Conservation (phyloP, 1,139 yeast species). For the Nakaseomyces delphensis region DNA sequence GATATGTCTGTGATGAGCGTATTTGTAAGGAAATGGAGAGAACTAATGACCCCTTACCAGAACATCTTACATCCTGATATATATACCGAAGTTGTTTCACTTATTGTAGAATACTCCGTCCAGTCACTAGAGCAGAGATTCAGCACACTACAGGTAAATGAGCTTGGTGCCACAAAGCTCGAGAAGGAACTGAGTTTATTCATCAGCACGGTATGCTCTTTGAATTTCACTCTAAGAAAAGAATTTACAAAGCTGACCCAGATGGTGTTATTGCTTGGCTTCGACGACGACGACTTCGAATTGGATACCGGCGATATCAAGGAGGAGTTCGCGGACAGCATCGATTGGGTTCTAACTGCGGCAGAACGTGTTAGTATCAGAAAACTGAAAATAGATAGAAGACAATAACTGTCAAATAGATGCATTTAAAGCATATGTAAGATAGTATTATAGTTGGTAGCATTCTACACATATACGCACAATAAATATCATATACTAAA, state of each 20-base stretch:
- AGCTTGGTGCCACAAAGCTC: constrained; percentile 71
- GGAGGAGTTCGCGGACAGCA: constrained; percentile 38
- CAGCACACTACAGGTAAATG: constrained; percentile 62
- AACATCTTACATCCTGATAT: constrained; percentile 46
- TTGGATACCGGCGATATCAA: constrained; percentile 32
- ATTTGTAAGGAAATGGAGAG: constrained; percentile 58
- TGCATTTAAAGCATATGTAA: not conserved
- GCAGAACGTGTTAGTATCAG: constrained; percentile 59
- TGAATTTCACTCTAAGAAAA: constrained; percentile 65
- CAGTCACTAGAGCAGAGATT: constrained; percentile 57
- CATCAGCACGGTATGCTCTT: constrained; percentile 54
- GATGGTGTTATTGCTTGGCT: constrained; percentile 67
- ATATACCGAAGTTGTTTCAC: constrained; percentile 42
- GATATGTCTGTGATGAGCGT: constrained; percentile 34
- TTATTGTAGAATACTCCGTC: constrained; percentile 44
- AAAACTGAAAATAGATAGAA: constrained; percentile 40
- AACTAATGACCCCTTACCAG: constrained; percentile 55
- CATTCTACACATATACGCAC: too few relatives aligned
- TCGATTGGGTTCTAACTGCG: constrained; percentile 76
- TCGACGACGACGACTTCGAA: constrained; percentile 70
- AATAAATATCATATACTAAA: too few relatives aligned
- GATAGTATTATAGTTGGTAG: too few relatives aligned
- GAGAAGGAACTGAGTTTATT: constrained; percentile 76
- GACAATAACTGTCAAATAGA: constrained; percentile 11
- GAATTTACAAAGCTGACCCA: constrained; percentile 77